A percentile compares a stretch with the other conserved stretches of the same genome.
These are phyloP conservation scores for Termitomyces sp. DNA, from an alignment of 768 basidiomycete genomes.

Conservation along the genomic window DNA sequence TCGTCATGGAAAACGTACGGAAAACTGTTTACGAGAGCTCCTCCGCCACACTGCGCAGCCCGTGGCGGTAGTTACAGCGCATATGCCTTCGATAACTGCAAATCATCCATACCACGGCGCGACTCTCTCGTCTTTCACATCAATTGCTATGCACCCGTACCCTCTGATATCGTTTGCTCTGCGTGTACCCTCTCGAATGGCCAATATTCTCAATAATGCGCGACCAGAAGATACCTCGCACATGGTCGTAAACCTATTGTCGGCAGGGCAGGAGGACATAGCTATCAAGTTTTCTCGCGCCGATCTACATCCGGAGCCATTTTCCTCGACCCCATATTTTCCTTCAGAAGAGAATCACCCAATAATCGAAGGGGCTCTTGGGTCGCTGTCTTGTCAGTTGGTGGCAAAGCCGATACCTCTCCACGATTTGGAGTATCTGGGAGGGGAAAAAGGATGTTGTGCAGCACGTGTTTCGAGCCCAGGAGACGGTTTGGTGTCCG, in stretches of 20 bases:
- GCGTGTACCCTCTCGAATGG: constrained; percentile 87
- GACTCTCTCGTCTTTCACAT: constrained; percentile 90
- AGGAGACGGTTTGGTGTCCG: constrained; percentile 34
- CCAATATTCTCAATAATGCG: constrained; percentile 43
- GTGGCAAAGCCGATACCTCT: constrained; percentile 59
- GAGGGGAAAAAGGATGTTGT: constrained; percentile 12
- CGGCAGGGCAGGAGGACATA: constrained; percentile 53
- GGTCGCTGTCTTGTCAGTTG: constrained; percentile 69
- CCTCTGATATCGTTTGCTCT: constrained; percentile 89
- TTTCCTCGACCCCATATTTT: constrained; percentile 26
- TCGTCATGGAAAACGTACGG: constrained; percentile 8
- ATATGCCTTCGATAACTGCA: constrained; percentile 36
- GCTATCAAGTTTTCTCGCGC: constrained; percentile 33
- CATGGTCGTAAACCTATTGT: constrained; percentile 80
- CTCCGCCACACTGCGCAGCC: constrained; percentile 80
- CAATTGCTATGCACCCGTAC: constrained; percentile 83
- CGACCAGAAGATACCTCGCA: constrained; percentile 29
- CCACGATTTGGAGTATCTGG: constrained; percentile 42
- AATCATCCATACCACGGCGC: constrained; percentile 67
- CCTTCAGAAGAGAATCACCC: constrained; percentile 53
- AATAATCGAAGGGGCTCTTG: constrained; percentile 54
- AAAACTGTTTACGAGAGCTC: constrained; percentile 43
- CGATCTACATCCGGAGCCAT: constrained; percentile 1
- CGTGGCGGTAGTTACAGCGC: constrained; percentile 79
- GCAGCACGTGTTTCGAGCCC: constrained; percentile 10